A percentile compares a stretch with the other conserved stretches of the same genome.
These are phyloP conservation scores for Physcia stellaris DNA, from an alignment of 495 filamentous ascomycete genomes.

Conservation along the genomic window DNA sequence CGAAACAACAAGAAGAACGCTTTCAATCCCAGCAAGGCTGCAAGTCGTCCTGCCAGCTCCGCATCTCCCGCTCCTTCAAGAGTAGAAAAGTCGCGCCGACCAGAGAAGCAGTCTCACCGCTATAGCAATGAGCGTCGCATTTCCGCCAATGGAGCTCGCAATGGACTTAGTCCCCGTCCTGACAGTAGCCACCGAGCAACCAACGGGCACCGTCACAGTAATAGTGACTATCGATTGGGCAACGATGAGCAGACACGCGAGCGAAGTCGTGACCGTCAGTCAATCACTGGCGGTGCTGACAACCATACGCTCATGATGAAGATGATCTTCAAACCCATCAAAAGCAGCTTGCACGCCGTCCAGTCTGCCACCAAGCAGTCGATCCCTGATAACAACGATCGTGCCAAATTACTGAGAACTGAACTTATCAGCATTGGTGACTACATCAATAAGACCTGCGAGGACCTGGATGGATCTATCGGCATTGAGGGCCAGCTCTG, in stretches of 20 bases:
- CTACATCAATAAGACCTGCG: constrained; percentile 32
- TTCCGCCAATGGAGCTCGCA: constrained; percentile 18
- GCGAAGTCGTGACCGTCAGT: not conserved
- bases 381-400: constrained; percentile 42
- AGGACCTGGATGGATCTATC: too few relatives aligned
- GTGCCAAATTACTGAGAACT: constrained; percentile 37
- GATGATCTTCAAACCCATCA: constrained; percentile 45
- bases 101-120: constrained; percentile 34
- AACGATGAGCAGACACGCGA: constrained; percentile 11
- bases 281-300: not conserved
- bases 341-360: constrained; percentile 42
- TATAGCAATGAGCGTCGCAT: constrained; percentile 33
- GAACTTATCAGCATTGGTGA: constrained; percentile 37
- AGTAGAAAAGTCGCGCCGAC: constrained; percentile 31
- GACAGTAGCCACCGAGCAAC: constrained; percentile 19
- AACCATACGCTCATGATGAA: constrained; percentile 36
- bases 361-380: constrained; percentile 48
- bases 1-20: constrained; percentile 62
- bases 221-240: constrained; percentile 19
- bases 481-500: constrained; percentile 31
- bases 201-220: constrained; percentile 22
- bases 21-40: constrained; percentile 17
- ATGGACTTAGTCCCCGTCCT: constrained; percentile 30
- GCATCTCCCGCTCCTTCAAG: constrained; percentile 39
- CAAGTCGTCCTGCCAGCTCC: constrained; percentile 33